Evolutionary conservation across 2,329 filamentous ascomycete species (phyloP), one percentile per base, ranked within the genome.

Genomic region (Xylariaceae sp.): DNA sequence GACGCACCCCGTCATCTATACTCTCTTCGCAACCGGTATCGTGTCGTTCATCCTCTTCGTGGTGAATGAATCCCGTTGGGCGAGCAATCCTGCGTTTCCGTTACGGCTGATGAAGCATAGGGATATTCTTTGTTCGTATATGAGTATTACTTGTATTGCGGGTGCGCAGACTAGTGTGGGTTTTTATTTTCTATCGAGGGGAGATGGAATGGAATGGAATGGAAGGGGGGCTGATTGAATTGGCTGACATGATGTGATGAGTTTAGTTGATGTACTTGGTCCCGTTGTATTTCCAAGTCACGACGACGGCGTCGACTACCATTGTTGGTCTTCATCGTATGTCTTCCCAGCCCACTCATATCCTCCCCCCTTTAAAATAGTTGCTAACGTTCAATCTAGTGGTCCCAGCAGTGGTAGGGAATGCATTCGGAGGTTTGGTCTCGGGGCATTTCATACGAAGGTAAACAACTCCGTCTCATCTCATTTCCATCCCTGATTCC

Each of bases 211-310:
- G 32, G 11, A 48, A 58, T 9, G 32, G 4, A 8, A 3, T 19
- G 27, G 32, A 6, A 6, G 32, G 32, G 32, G 32, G 5, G 32
- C 32, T 8, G 8, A 6, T 6, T 34, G 32, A 8, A 6, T 30
- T 39, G 8, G 59, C 62, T 41, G 47, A 59, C 48, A 8, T 43
- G 56, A 34, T 26, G 2, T 5, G 12, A 26, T 4, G 19, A 19
- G 27, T 19, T 2, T 3, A 76, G 70, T 74, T 84, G 65, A 84
- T 88, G 80, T 85, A 83, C 51, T 77, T 79, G 0, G 78, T 88
- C 0, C 86, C 86, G 0, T 68, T 89, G 0, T 89, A 89, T 69
- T 89, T 89, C 59, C 82, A 87, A 54, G 78, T 86, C 1, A 85
- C 84, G 0, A 71, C 78, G 4, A 71, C 74, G 0, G 77, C 76